A percentile compares a stretch with the other conserved stretches of the same genome.
Evolutionary conservation across 179 eudicot species (phyloP).

Genomic region (Amaranthus tricolor): DNA sequence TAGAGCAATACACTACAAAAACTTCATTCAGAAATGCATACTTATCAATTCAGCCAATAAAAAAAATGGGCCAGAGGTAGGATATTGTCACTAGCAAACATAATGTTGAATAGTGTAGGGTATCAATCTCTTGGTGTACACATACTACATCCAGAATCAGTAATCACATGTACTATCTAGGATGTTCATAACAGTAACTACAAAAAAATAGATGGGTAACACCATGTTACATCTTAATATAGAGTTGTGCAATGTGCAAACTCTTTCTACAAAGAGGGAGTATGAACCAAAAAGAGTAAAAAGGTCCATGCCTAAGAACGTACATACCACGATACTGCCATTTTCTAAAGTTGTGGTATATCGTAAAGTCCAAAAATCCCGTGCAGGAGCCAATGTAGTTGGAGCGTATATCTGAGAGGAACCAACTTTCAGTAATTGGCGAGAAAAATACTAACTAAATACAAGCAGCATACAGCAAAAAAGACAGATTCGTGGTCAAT

Average conservation of each 20-base stretch:
- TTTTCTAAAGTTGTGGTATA: constrained; percentile 81
- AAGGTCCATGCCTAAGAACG: not conserved
- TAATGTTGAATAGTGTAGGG: too few species aligned
- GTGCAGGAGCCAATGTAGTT: constrained; percentile 91
- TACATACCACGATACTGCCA: constrained; percentile 90
- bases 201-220: too few species aligned
- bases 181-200: not conserved
- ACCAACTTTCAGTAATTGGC: not conserved
- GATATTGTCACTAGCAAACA: not conserved
- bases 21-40: not conserved
- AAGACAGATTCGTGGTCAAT: not conserved
- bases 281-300: not conserved
- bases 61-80: not conserved
- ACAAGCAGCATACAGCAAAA: constrained; percentile 45
- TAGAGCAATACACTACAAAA: not conserved
- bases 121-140: not conserved
- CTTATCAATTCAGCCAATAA: not conserved
- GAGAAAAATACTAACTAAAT: not conserved
- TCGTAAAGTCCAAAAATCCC: constrained; percentile 94
- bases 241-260: not conserved
- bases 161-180: too few species aligned
- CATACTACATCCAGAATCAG: too few species aligned
- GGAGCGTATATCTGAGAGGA: constrained; percentile 78
- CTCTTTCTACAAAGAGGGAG: not conserved
- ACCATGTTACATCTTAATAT: not conserved